Evolutionary conservation across 2,329 filamentous ascomycete genomes (phyloP).

Genomic region (Hyphodiscus sp.): DNA sequence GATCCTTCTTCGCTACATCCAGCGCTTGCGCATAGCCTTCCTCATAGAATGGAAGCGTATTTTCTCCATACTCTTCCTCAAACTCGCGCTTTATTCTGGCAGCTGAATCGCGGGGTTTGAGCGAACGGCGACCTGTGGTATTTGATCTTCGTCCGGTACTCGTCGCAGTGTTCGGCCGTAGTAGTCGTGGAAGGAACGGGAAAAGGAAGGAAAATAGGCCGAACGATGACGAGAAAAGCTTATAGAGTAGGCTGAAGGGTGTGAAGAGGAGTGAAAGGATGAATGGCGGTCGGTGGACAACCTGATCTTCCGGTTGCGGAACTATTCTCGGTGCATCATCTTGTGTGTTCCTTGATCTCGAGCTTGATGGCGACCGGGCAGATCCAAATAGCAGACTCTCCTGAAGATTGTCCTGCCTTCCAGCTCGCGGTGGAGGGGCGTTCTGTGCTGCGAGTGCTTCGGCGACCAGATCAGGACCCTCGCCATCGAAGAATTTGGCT

Average conservation of each 20-base stretch:
- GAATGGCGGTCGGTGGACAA: slow-evolving; percentile 65
- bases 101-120: slow-evolving; percentile 82
- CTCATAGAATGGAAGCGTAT: slow-evolving; percentile 71
- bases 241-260: slow-evolving; percentile 74
- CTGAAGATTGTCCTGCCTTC: slow-evolving; percentile 68
- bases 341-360: slow-evolving; percentile 34
- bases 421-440: slow-evolving; percentile 53
- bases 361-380: slow-evolving; percentile 26
- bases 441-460: slow-evolving; percentile 63
- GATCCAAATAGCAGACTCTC: slow-evolving; percentile 42
- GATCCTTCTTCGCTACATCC: slow-evolving; percentile 80
- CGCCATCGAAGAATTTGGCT: slow-evolving; percentile 95
- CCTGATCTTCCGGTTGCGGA: slow-evolving; percentile 60
- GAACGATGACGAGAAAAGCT: slow-evolving; percentile 61
- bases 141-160: slow-evolving; percentile 51
- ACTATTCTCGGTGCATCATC: slow-evolving; percentile 80
- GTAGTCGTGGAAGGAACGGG: slow-evolving; percentile 67
- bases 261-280: slow-evolving; percentile 72
- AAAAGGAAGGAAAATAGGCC: slow-evolving; percentile 71
- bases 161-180: slow-evolving; percentile 49
- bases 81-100: slow-evolving; percentile 88
- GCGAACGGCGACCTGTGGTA: slow-evolving; percentile 63
- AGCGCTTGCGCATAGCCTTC: slow-evolving; percentile 88
- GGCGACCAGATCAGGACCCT: slow-evolving; percentile 73
- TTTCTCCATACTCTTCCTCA: slow-evolving; percentile 81